These are phyloP conservation scores for Candida awuae DNA, from an alignment of 805 yeast species.

Conservation along the genomic window DNA sequence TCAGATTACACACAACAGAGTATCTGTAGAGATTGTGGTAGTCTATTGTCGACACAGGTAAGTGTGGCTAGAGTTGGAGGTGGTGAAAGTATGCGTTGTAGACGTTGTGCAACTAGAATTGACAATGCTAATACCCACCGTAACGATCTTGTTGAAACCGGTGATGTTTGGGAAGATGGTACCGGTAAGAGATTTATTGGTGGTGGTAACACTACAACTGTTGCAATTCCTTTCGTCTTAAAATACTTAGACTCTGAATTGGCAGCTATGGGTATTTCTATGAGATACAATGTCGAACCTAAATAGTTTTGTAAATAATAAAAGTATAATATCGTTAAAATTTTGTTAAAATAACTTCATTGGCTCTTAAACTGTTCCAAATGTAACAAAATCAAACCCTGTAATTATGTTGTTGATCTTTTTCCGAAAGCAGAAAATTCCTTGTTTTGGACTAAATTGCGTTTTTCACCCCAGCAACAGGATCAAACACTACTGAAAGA, in stretches of 20 bases:
- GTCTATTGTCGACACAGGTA: slow-evolving; percentile 79
- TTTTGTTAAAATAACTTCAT: no score
- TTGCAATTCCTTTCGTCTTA: slow-evolving; percentile 94
- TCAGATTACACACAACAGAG: slow-evolving; percentile 92
- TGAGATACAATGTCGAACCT: slow-evolving; percentile 82
- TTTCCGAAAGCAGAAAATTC: no score
- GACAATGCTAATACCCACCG: slow-evolving; percentile 36
- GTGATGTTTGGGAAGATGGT: slow-evolving; percentile 95
- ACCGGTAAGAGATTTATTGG: slow-evolving; percentile 87
- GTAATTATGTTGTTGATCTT: neutral
- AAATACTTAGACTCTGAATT: slow-evolving; percentile 91
- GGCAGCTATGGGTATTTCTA: slow-evolving; percentile 94
- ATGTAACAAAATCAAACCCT: no score
- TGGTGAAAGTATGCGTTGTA: slow-evolving; percentile 70
- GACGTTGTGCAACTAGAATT: slow-evolving; percentile 77
- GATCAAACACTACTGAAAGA: no score
- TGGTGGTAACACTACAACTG: slow-evolving; percentile 88
- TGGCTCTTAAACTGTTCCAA: no score
- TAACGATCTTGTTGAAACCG: slow-evolving; percentile 49
- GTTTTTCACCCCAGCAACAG: no score
- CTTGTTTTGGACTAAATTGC: no score
- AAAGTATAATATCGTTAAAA: neutral
- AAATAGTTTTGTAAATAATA: slow-evolving; percentile 18
- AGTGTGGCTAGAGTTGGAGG: slow-evolving; percentile 90
- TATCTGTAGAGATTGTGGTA: slow-evolving; percentile 89